phyloP scores from a whole-genome alignment of 768 basidiomycete species.

The Lyophyllum atratum region DNA sequence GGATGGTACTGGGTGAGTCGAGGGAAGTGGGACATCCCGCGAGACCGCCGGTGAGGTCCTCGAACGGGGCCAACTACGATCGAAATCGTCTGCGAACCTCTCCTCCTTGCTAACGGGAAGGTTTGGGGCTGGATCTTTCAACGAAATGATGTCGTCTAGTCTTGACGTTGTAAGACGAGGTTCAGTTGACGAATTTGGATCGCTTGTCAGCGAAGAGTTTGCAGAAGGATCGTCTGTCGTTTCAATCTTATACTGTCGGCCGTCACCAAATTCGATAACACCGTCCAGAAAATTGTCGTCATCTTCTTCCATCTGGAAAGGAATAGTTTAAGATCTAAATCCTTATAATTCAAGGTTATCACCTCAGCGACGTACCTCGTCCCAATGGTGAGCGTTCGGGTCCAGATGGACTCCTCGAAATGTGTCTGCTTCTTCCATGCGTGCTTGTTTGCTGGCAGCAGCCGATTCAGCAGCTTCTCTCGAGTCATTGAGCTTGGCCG shows the following conservation, averaged over 20 bases:
- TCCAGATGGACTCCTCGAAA: constrained; percentile 94
- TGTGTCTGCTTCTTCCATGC: constrained; percentile 85
- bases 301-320: constrained; percentile 81
- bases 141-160: constrained; percentile 19
- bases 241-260: constrained; percentile 86
- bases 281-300: constrained; percentile 87
- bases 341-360: not conserved
- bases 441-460: constrained; percentile 57
- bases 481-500: constrained; percentile 37
- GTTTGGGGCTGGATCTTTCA: constrained; percentile 25
- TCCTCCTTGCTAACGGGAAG: constrained; percentile 80
- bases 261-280: constrained; percentile 96
- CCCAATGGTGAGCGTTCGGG: constrained; percentile 96
- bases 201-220: constrained; percentile 27
- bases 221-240: constrained; percentile 33
- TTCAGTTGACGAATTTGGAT: constrained; percentile 24
- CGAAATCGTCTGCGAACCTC: constrained; percentile 91
- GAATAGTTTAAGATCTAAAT: not conserved
- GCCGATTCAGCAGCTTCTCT: constrained; percentile 55
- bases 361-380: constrained; percentile 68
- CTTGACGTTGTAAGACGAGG: constrained; percentile 16
- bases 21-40: constrained; percentile 39
- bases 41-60: constrained; percentile 47
- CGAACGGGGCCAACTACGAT: constrained; percentile 92
- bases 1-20: constrained; percentile 20